Percentiles rank a stretch among this genome's conserved stretches.
These are phyloP conservation scores for Hondaea fermentalgiana DNA, from an alignment of 108 stramenopile genomes.

Conservation along the genomic window DNA sequence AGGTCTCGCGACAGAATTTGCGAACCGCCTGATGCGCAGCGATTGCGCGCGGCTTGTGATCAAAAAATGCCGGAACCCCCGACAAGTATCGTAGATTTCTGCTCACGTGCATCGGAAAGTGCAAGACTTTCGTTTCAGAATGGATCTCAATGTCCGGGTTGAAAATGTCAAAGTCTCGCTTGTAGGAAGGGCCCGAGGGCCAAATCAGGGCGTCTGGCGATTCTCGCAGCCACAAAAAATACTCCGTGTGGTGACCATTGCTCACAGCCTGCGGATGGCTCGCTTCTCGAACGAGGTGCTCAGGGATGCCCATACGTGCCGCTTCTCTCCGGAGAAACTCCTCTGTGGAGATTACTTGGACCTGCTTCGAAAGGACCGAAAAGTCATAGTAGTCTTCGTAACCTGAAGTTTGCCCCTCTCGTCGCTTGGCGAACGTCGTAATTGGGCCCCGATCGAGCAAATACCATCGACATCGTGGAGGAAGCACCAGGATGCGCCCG, in stretches of 20 bases:
- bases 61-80: conserved; percentile 25
- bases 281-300: not conserved
- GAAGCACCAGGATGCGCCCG: conserved; percentile 70
- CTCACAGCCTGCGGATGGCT: not conserved
- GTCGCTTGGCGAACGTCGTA: not conserved
- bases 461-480: conserved; percentile 70
- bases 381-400: conserved; percentile 68
- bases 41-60: not conserved
- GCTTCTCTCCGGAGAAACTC: conserved; percentile 64
- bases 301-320: not conserved
- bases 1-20: conserved; percentile 35
- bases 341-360: conserved; percentile 70
- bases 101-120: not conserved
- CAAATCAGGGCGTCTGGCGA: not conserved
- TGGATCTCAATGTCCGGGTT: not conserved
- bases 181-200: not conserved
- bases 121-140: not conserved
- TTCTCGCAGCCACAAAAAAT: conserved; percentile 23
- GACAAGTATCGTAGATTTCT: conserved; percentile 32
- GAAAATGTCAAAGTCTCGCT: not conserved
- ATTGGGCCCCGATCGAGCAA: conserved; percentile 52
- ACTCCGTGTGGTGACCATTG: not conserved
- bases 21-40: conserved; percentile 39
- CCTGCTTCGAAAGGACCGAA: conserved; percentile 41
- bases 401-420: conserved; percentile 41